Conservation (phyloP, 495 filamentous ascomycete species). For the Arthonia radiata region DNA sequence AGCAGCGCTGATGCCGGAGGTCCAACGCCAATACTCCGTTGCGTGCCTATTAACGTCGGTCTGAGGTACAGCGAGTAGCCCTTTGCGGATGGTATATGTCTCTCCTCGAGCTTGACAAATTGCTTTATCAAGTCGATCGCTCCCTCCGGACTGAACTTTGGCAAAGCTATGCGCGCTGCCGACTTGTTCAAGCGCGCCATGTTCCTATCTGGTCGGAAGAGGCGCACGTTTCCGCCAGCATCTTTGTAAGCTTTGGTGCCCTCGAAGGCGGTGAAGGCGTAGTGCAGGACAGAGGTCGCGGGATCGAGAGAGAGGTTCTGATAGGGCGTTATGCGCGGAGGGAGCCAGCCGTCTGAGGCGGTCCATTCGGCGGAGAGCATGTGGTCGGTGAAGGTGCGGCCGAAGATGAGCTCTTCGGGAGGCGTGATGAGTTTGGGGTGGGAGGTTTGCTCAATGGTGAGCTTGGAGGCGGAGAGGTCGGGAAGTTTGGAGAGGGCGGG, state of each 20-base stretch:
- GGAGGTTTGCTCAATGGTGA: constrained; percentile 45
- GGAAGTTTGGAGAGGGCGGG: constrained; percentile 14
- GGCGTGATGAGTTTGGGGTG: constrained; percentile 49
- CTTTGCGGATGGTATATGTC: constrained; percentile 57
- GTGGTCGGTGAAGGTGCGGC: constrained; percentile 79
- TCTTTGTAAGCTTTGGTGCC: constrained; percentile 98
- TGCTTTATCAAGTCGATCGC: constrained; percentile 58
- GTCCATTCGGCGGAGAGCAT: constrained; percentile 96
- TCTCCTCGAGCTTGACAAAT: constrained; percentile 54
- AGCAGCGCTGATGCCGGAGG: constrained; percentile 76
- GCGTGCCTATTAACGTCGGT: constrained; percentile 92
- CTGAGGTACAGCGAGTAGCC: constrained; percentile 90
- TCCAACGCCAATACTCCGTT: constrained; percentile 73
- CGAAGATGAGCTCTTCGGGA: constrained; percentile 64
- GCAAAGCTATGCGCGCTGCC: constrained; percentile 69
- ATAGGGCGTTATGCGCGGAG: constrained; percentile 68
- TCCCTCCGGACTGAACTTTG: constrained; percentile 44
- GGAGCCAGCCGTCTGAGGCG: constrained; percentile 50
- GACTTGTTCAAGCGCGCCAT: constrained; percentile 85
- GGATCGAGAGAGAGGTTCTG: constrained; percentile 93
- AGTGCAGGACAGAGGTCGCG: constrained; percentile 93
- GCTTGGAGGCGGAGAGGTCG: constrained; percentile 49
- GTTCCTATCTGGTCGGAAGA: constrained; percentile 93
- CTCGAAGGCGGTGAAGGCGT: constrained; percentile 91
- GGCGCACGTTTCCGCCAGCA: constrained; percentile 39